Base-by-base conservation (phyloP, 768 basidiomycete species). In the Russula lepida region DNA sequence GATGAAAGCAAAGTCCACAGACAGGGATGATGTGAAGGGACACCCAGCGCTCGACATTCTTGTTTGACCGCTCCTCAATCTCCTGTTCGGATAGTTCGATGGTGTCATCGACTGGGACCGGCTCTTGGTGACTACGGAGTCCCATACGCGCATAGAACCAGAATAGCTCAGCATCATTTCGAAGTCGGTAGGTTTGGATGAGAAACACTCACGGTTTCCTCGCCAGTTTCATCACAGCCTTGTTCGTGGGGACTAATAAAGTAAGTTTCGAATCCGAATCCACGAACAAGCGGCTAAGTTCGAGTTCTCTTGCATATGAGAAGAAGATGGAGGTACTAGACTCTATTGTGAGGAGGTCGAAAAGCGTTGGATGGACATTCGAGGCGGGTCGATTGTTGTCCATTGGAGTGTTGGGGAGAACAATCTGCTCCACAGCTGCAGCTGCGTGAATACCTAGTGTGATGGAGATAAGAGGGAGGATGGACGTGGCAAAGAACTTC, bases 1-100 rank as follows among this genome's bases (percentile, higher is more conserved):
- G 4, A 19, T 28, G 37, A 39, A 49, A 25, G 21, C 12, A 32
- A 41, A 64, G 25, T n/a, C 30, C 9, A 71, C 79, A 64, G 69
- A 93, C 92, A 6, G 91, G 88, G 56, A 95, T 81, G 61, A 95
- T 84, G 68, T 94, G 93, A 2, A 86, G 86, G 1, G 84, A 82
- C 0, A 95, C 79, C 89, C 92, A 95, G 54, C 77, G 78, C 66
- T 85, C 80, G 13, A 95, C 87, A 66, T 92, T 89, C 66, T 73
- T 74, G 73, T 76, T 84, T 7, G 84, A 81, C 48, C 68, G 69
- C 12, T 73, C 73, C 58, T 92, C 85, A 41, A 81, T 83, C 65
- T 90, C 83, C 57, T 84, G 74, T 59, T 91, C 85, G 2, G 85
- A 78, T 11, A 91, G 77, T n/a, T 78, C 73, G 27, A 83, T 74